Conservation (phyloP, 805 yeast genomes). For the Cyberlindnera euphorbiiphila region DNA sequence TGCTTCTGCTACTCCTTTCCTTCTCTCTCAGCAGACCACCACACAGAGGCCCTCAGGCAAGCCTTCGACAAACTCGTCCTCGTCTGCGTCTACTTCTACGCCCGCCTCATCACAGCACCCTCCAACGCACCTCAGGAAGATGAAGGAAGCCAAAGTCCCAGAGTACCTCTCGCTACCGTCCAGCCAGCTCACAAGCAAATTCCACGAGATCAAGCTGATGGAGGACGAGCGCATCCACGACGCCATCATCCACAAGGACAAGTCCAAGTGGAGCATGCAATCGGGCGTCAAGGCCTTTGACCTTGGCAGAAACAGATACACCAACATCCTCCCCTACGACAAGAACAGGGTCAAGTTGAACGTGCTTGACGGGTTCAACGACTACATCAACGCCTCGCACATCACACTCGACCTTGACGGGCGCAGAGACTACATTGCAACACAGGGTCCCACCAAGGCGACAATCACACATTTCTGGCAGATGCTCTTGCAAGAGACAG, state of each 20-base stretch:
- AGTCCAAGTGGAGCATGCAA: conserved; percentile 26
- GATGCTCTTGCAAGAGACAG: conserved; percentile 62
- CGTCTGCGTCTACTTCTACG: neutral
- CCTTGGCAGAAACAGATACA: conserved; percentile 49
- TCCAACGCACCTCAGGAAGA: neutral
- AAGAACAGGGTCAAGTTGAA: conserved; percentile 46
- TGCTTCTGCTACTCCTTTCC: too few relatives aligned
- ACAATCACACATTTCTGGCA: conserved; percentile 90
- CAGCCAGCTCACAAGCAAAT: conserved; percentile 21
- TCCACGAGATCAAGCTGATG: conserved; percentile 31
- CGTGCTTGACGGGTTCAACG: conserved; percentile 21
- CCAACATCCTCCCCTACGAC: conserved; percentile 65
- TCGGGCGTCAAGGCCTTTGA: conserved; percentile 17
- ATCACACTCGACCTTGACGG: conserved; percentile 8
- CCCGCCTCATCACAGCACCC: neutral
- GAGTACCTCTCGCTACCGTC: conserved; percentile 3
- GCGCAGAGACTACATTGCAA: conserved; percentile 50
- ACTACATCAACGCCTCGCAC: conserved; percentile 25
- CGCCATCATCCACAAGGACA: conserved; percentile 28
- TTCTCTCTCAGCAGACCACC: too few relatives aligned
- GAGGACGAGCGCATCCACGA: conserved; percentile 38
- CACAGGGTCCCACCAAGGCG: conserved; percentile 73
- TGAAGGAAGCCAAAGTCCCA: neutral
- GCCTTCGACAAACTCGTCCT: too few relatives aligned
- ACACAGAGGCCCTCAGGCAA: too few relatives aligned